A percentile compares a stretch with the other conserved stretches of the same genome.
These are phyloP conservation scores for Colletotrichum sp. DNA, from an alignment of 2,329 filamentous ascomycete species.

Conservation along the genomic window DNA sequence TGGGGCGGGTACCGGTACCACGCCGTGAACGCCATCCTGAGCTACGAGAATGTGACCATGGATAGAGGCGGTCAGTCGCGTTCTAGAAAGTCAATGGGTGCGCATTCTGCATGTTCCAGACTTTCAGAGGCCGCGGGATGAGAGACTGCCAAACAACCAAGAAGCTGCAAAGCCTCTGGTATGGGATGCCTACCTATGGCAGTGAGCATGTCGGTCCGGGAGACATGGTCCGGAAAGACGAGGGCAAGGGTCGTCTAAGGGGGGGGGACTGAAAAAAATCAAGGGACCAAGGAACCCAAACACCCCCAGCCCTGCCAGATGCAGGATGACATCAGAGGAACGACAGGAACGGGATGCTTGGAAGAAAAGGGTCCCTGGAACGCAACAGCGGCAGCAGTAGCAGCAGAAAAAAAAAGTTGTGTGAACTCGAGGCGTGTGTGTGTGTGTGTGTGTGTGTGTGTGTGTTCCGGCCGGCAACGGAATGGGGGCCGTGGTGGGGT, in stretches of 20 bases:
- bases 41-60: too few species aligned
- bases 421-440: not conserved
- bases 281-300: conserved; percentile 12
- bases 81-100: not conserved
- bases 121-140: not conserved
- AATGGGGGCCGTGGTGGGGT: not conserved
- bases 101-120: not conserved
- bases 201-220: not conserved
- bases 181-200: not conserved
- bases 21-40: not conserved
- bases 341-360: not conserved
- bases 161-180: not conserved
- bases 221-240: not conserved
- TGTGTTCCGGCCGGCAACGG: not conserved
- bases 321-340: conserved; percentile 19
- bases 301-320: conserved; percentile 2
- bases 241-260: not conserved
- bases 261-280: not conserved
- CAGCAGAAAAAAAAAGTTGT: not conserved
- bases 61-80: not conserved
- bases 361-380: not conserved
- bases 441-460: not conserved
- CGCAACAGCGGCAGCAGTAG: too few species aligned
- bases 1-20: not conserved
- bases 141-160: not conserved